These are phyloP conservation scores for Pleurotus platypus DNA, from an alignment of 768 basidiomycete genomes.

Conservation along the genomic window DNA sequence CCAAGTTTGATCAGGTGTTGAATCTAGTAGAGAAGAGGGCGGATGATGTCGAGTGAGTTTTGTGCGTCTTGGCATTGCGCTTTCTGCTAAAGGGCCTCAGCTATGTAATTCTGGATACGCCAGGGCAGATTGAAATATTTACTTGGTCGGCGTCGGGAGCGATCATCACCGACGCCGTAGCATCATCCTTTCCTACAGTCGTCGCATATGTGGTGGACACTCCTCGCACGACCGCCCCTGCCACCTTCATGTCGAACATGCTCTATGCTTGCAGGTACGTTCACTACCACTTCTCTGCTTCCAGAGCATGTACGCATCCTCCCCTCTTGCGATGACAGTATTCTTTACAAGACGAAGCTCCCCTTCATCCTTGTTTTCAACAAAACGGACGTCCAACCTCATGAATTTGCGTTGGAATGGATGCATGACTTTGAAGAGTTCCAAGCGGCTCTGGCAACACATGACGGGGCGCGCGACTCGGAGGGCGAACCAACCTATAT, in stretches of 20 bases:
- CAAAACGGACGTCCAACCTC: slow-evolving; percentile 90
- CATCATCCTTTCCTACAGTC: slow-evolving; percentile 88
- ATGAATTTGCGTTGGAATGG: slow-evolving; percentile 94
- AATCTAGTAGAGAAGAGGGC: slow-evolving; percentile 88
- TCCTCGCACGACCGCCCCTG: slow-evolving; percentile 88
- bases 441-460: slow-evolving; percentile 78
- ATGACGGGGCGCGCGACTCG: slow-evolving; percentile 61
- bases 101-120: slow-evolving; percentile 93
- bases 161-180: slow-evolving; percentile 97
- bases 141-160: slow-evolving; percentile 99
- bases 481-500: slow-evolving; percentile 96
- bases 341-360: slow-evolving; percentile 95
- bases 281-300: too few relatives aligned
- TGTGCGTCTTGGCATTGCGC: background rate
- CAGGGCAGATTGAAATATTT: slow-evolving; percentile 99
- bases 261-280: slow-evolving; percentile 93
- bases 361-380: slow-evolving; percentile 99
- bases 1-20: slow-evolving; percentile 97
- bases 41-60: slow-evolving; percentile 78
- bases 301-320: too few relatives aligned
- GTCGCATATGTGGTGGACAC: slow-evolving; percentile 98
- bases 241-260: slow-evolving; percentile 99
- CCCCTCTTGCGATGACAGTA: slow-evolving; percentile 40
- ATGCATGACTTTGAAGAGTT: slow-evolving; percentile 98
- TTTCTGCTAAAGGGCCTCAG: slow-evolving; percentile 35